Evolutionary conservation across 108 stramenopile genomes (phyloP).

Genomic region (Cyclotella atomus): DNA sequence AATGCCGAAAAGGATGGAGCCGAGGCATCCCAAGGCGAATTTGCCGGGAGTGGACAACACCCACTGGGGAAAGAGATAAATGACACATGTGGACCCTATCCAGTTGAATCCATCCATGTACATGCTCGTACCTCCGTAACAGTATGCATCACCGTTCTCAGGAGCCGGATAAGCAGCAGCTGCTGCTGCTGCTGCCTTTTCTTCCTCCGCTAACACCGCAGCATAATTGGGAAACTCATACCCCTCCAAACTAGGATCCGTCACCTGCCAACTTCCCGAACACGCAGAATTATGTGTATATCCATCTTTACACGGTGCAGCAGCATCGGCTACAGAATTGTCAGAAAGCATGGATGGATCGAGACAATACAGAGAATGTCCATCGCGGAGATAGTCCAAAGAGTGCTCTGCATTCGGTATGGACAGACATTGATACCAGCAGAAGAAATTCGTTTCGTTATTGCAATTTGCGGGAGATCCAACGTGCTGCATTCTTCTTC

Average conservation of each 20-base stretch:
- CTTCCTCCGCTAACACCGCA: background rate
- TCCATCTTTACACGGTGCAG: conserved; percentile 57
- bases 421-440: conserved; percentile 80
- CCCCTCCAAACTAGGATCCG: conserved; percentile 33
- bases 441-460: conserved; percentile 82
- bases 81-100: conserved; percentile 72
- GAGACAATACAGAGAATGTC: conserved; percentile 77
- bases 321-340: conserved; percentile 52
- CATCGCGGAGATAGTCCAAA: conserved; percentile 55
- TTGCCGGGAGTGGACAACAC: conserved; percentile 59
- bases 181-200: conserved; percentile 13
- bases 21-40: conserved; percentile 60
- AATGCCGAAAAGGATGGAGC: conserved; percentile 66
- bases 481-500: conserved; percentile 61
- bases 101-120: conserved; percentile 90
- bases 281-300: conserved; percentile 64
- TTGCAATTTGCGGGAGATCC: conserved; percentile 64
- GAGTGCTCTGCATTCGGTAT: conserved; percentile 65
- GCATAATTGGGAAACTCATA: conserved; percentile 35
- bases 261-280: conserved; percentile 66
- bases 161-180: background rate
- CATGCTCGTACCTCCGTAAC: conserved; percentile 85
- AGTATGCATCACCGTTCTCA: conserved; percentile 49
- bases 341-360: conserved; percentile 63
- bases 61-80: conserved; percentile 72